Base-by-base conservation (phyloP, 139 green algal species). In the Tetradesmus lagerheimii region DNA sequence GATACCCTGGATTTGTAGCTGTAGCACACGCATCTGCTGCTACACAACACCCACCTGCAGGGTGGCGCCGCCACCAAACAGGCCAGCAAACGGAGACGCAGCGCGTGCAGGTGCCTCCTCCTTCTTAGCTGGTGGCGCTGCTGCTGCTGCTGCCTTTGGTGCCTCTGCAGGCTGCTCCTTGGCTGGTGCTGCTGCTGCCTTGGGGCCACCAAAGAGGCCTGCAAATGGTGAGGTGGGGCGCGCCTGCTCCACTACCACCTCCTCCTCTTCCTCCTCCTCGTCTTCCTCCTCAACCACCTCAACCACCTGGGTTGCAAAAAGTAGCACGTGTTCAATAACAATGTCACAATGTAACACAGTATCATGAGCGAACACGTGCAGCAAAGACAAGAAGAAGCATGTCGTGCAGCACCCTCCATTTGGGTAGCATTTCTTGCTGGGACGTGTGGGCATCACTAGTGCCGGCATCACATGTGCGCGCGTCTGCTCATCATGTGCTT, bases 231-330 rank as follows among this genome's bases (percentile, higher is more conserved):
- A 80, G 25, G 66, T 66, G 27, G 84, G 81, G 12, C 81, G 81
- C 0, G 84, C 88, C 37, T 75, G n/a, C 76, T 85, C 80, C 29
- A 64, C 90, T 74, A 84, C 83, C 29, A 85, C 41, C 74, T 89
- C 80, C 91, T 94, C 45, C 35, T 87, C 57, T 16, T 89, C 82
- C 62, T 87, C 45, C 57, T 91, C 79, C 38, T 83, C 86, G 0
- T 80, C 83, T 29, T 74, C 80, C 31, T 86, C 45, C n/a, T 47
- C 41, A 8, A 66, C 39, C 37, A 27, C 15, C 25, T 6, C 20
- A 62, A 62, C 47, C 47, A 23, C 1, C 4, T 14, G 4, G 5
- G 43, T 50, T 50, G 43, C 43, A 50, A 50, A n/a, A n/a, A n/a
- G n/a, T n/a, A n/a, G n/a, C n/a, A n/a, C n/a, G n/a, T n/a, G n/a